Evolutionary conservation across 129 eudicot genomes (phyloP), one percentile per base, ranked within the genome.

Genomic region (Deinandra increscens): DNA sequence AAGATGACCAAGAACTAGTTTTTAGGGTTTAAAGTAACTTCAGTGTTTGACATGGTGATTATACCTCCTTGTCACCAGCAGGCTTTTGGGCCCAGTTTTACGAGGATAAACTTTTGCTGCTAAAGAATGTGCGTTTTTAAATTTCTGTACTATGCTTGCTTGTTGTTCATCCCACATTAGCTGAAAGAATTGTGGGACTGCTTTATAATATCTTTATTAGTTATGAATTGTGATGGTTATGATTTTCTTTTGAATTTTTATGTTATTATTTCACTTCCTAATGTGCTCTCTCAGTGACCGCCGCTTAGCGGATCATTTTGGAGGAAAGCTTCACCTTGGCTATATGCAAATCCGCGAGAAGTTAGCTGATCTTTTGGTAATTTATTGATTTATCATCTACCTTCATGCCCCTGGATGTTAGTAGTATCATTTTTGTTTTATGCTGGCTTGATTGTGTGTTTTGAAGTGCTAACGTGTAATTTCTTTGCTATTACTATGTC

Each of bases 81-180:
- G 96, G 95, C 98, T 93, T 87, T 89, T 93, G 96, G 95, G 97
- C 96, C 95, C 97, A 87, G 88, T 92, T 88, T 88, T 89, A 86
- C 96, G 95, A 89, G 97, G 98, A 89, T 93, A 89, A 81, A 82
- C 96, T 93, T 93, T 79, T 87, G 96, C 96, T 58, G 98, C 98
- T 89, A 89, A 86, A 84, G 87, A 89, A 93, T 93, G 98, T 93
- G 98, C 98, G 98, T 93, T 79, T 81, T 85, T 86, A 60, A 41
- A 60, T 78, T 82, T 81, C 71, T 81, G 83, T 77, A 81, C 84
- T 82, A 87, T 85, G 83, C 77, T 88, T 86, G 84, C 77, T 88
- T 86, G 81, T 91, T 69, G 82, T 82, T 88, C 85, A 79, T 81
- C 84, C 81, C 81, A 81, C 82, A 53, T 78, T 86, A 80, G 84